Base-by-base conservation (phyloP, 2,329 filamentous ascomycete genomes). In the Fusarium pseudograminearum region DNA sequence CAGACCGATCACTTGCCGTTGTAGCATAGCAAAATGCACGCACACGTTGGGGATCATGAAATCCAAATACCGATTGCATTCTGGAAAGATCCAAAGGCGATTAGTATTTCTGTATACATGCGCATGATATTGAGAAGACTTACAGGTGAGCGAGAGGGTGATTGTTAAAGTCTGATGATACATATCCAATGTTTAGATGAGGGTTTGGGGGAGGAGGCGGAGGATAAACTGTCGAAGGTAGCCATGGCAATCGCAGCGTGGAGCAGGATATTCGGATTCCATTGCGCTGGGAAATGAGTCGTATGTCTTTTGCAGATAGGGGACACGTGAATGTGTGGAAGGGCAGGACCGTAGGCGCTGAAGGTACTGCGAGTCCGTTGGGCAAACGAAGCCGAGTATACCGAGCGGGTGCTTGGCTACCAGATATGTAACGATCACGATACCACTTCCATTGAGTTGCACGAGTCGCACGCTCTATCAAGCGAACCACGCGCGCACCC, bases 111-210 rank as follows among this genome's bases (percentile, higher is more conserved):
- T 22, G 7, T 5, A 47, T 34, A 30, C n/a, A 7, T 14, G 15
- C 15, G 11, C 22, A 36, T n/a, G 12, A 46, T 20, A 18, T 31
- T 18, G 16, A 41, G 28, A 24, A 24, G 30, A 74, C 86, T 81
- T 82, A 89, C 85, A 99, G 80, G 81, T 99, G 96, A 26, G 96
- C 96, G 34, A 99, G 83, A 6, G 96, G 96, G 77, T 99, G 96
- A 74, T 99, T 99, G 77, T 99, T 99, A 81, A 99, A 99, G 80
- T 99, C 96, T 0, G 96, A 98, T 5, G 96, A 98, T 38, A 99
- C 90, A 78, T 99, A 99, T 47, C 96, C 96, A 64, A 99, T 89
- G 71, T 93, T 95, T n/a, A 99, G 85, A 70, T 91, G 89, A 1
- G 94, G 94, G 44, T 84, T 86, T 3, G 96, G 96, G 3, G 96